These are phyloP conservation scores for Talaromyces albobiverticillius DNA, from an alignment of 2,329 filamentous ascomycete genomes.

Conservation along the genomic window DNA sequence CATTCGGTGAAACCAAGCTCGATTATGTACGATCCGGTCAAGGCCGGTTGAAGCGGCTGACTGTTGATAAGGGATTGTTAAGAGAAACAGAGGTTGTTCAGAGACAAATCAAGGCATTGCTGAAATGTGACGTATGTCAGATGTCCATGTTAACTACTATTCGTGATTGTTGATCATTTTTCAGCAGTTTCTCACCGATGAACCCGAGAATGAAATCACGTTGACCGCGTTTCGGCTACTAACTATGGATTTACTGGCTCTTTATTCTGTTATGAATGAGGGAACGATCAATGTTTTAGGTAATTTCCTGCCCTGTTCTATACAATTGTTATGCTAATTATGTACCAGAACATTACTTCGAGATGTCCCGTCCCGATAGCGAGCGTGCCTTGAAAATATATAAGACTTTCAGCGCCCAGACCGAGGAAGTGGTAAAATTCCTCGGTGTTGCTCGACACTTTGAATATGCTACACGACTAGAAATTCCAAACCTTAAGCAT, in stretches of 20 bases:
- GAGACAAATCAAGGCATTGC: conserved; percentile 75
- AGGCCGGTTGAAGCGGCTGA: conserved; percentile 76
- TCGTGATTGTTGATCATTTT: conserved; percentile 15
- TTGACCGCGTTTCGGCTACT: conserved; percentile 89
- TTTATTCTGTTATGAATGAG: conserved; percentile 96
- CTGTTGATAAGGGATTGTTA: conserved; percentile 86
- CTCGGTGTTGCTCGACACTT: conserved; percentile 83
- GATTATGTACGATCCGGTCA: conserved; percentile 88
- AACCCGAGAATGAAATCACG: conserved; percentile 94
- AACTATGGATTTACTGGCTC: conserved; percentile 80
- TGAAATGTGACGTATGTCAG: conserved; percentile 79
- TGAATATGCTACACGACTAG: conserved; percentile 85
- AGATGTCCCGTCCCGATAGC: conserved; percentile 93
- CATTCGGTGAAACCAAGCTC: conserved; percentile 77
- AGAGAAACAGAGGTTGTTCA: conserved; percentile 91
- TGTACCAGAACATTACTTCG: conserved; percentile 82
- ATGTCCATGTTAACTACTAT: not conserved
- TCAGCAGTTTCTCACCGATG: conserved; percentile 74
- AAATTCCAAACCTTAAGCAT: conserved; percentile 96
- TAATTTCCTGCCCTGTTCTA: conserved; percentile 42
- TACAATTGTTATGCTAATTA: not conserved
- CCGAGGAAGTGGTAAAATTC: conserved; percentile 88
- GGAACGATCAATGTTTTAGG: conserved; percentile 95
- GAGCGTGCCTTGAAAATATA: conserved; percentile 90
- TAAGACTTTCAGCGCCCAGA: conserved; percentile 85